These are phyloP conservation scores for Herpetomonas muscarum DNA, from an alignment of 208 protist genomes.

Conservation along the genomic window DNA sequence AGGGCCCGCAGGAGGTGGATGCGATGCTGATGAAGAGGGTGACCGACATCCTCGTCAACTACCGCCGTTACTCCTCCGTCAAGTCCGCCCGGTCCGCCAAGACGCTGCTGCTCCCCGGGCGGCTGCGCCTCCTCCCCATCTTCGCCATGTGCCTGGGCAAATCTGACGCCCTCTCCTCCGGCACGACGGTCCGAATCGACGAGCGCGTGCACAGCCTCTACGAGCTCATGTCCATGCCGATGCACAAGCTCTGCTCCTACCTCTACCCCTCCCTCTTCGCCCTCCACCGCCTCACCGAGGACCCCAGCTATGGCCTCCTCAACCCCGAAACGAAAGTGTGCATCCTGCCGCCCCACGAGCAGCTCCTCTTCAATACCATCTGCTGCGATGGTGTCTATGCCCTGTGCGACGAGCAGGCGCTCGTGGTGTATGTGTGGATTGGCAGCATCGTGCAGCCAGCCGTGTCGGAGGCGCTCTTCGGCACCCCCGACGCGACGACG, in stretches of 20 bases:
- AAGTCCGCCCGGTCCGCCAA: constrained; percentile 23
- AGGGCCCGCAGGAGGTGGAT: constrained; percentile 62
- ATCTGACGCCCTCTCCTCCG: constrained; percentile 69
- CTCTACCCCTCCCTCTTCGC: constrained; percentile 85
- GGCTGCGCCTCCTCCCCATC: constrained; percentile 90
- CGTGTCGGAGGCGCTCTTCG: constrained; percentile 59
- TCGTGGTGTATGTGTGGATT: constrained; percentile 86
- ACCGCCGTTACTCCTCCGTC: constrained; percentile 69
- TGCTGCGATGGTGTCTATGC: constrained; percentile 68
- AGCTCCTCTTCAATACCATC: constrained; percentile 75
- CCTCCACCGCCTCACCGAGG: constrained; percentile 44
- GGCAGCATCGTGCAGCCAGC: constrained; percentile 44
- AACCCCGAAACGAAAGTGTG: constrained; percentile 48
- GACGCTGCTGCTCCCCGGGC: constrained; percentile 90
- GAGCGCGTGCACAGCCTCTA: constrained; percentile 70
- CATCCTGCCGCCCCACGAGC: constrained; percentile 51
- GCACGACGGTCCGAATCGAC: constrained; percentile 77
- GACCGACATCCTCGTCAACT: constrained; percentile 70
- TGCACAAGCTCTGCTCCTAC: constrained; percentile 63
- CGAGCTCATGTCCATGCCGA: constrained; percentile 65
- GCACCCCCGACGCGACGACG: constrained; percentile 31
- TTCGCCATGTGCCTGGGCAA: constrained; percentile 84
- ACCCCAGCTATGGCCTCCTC: constrained; percentile 36
- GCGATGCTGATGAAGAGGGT: constrained; percentile 41
- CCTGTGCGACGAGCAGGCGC: constrained; percentile 79